Conservation (phyloP, 2,329 filamentous ascomycete genomes). For the Venturia effusa region DNA sequence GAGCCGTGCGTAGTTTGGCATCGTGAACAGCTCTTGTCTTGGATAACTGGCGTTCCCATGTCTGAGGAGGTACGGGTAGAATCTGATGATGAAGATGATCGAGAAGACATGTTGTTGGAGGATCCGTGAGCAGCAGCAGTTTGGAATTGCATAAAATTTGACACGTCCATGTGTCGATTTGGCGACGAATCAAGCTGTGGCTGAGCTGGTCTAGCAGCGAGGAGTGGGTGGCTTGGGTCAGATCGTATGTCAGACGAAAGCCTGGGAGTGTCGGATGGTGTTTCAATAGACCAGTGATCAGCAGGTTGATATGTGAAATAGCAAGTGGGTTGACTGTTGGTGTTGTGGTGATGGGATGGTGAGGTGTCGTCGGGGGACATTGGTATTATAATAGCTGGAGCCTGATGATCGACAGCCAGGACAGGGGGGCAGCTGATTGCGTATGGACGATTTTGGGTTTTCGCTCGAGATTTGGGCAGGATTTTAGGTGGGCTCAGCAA, state of each 20-base stretch:
- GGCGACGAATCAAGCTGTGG: conserved; percentile 12
- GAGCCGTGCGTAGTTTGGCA: conserved; percentile 15
- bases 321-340: not conserved
- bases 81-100: not conserved
- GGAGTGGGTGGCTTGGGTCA: conserved; percentile 24
- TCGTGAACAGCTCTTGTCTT: conserved; percentile 14
- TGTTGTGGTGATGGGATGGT: not conserved
- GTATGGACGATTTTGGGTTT: not conserved
- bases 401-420: not conserved
- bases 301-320: conserved; percentile 9
- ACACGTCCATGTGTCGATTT: conserved; percentile 21
- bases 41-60: conserved; percentile 5
- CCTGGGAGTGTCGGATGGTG: not conserved
- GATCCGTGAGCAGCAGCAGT: conserved; percentile 21
- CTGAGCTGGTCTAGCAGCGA: conserved; percentile 20
- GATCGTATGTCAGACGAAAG: conserved; percentile 12
- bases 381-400: not conserved
- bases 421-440: not conserved
- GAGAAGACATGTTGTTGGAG: not conserved
- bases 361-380: not conserved
- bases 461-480: not conserved
- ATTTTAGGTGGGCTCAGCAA: not conserved
- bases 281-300: conserved; percentile 3
- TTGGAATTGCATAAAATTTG: conserved; percentile 28
- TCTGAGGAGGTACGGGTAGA: conserved; percentile 10